Percentiles rank a stretch among this genome's conserved stretches.
phyloP scores from a whole-genome alignment of 345 rosid species.

The Eucalyptus brandiana region DNA sequence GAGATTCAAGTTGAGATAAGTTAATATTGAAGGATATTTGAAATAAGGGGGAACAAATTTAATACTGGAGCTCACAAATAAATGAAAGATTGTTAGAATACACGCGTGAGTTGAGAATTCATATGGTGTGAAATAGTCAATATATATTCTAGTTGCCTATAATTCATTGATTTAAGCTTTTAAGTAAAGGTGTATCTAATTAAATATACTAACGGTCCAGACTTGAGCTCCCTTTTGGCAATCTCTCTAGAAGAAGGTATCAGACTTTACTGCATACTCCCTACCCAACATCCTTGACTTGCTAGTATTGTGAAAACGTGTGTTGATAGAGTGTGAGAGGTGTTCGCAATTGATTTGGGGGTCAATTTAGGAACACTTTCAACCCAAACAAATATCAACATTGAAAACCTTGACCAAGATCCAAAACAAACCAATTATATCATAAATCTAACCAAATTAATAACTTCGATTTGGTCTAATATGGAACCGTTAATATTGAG shows the following conservation, averaged over 20 bases:
- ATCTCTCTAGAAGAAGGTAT: too few species aligned
- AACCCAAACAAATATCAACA: not conserved
- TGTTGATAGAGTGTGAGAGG: accelerated
- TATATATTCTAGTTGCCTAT: too few species aligned
- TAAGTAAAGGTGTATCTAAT: accelerated
- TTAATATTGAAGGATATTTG: too few species aligned
- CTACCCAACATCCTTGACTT: not conserved
- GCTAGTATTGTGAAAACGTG: accelerated
- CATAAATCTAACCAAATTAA: not conserved
- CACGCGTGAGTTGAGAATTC: too few species aligned
- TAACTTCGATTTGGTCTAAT: not conserved
- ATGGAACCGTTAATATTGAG: not conserved
- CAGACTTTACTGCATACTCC: accelerated
- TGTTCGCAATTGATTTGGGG: not conserved
- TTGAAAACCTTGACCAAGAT: not conserved
- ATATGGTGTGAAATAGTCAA: too few species aligned
- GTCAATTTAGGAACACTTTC: not conserved
- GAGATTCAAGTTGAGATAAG: too few species aligned
- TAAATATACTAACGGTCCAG: accelerated
- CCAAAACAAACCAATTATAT: not conserved
- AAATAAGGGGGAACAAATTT: too few species aligned
- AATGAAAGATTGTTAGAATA: too few species aligned
- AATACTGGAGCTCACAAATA: too few species aligned
- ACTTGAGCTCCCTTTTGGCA: too few species aligned
- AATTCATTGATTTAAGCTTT: too few species aligned